Conservation (phyloP, 805 yeast genomes). For the Kluyveromyces dobzhanskii region DNA sequence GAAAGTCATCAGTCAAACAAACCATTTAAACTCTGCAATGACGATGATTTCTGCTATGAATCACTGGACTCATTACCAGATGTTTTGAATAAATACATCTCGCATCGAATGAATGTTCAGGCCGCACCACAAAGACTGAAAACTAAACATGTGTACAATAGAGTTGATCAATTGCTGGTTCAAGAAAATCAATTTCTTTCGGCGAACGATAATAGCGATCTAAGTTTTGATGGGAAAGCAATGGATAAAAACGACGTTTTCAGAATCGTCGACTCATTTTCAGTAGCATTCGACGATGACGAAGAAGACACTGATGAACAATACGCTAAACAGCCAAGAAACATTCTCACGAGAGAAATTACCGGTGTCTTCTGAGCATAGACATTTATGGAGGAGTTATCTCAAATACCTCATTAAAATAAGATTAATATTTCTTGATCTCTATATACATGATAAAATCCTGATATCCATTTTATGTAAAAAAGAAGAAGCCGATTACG, state of each 20-base stretch:
- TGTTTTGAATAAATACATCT: not conserved
- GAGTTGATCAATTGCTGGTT: slow-evolving; percentile 4
- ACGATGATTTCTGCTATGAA: slow-evolving; percentile 3
- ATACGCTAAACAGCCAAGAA: slow-evolving; percentile 5
- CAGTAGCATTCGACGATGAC: slow-evolving; percentile 30
- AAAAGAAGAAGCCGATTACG: slow-evolving; percentile 7
- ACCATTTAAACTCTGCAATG: slow-evolving; percentile 11
- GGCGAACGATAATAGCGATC: slow-evolving; percentile 29
- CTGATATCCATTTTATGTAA: not conserved
- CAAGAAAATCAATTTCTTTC: slow-evolving; percentile 3
- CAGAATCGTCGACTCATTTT: slow-evolving; percentile 33
- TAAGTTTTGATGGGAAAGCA: slow-evolving; percentile 40
- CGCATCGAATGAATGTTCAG: not conserved
- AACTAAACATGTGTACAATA: slow-evolving; percentile 1
- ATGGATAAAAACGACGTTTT: slow-evolving; percentile 36
- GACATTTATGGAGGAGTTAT: too few relatives aligned
- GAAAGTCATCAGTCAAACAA: slow-evolving; percentile 5
- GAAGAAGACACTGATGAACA: slow-evolving; percentile 6
- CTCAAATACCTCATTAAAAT: too few relatives aligned
- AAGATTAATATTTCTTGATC: not conserved
- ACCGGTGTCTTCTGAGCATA: slow-evolving; percentile 5
- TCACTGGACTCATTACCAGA: slow-evolving; percentile 8
- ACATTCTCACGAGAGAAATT: slow-evolving; percentile 14
- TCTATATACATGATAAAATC: slow-evolving; percentile 1
- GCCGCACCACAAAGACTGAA: slow-evolving; percentile 1